phyloP scores from a whole-genome alignment of 208 protist species.

The Acanthamoeba healyi region DNA sequence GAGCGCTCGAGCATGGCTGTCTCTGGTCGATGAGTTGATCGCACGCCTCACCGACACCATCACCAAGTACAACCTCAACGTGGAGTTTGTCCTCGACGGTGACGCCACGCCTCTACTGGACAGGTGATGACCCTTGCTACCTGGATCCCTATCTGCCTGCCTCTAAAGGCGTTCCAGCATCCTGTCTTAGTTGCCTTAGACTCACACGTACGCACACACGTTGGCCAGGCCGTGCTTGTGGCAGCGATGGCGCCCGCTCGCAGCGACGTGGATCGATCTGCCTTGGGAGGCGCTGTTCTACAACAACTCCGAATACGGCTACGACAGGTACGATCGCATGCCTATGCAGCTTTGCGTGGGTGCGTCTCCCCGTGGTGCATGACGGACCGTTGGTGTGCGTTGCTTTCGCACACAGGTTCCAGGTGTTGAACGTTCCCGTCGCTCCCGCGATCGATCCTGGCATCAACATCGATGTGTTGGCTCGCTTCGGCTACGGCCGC shows the following conservation, averaged over 20 bases:
- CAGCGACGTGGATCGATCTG: conserved; percentile 72
- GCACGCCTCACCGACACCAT: not conserved
- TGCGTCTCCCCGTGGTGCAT: too few relatives aligned
- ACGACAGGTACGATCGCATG: conserved; percentile 64
- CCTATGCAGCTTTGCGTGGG: too few relatives aligned
- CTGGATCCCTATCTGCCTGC: not conserved
- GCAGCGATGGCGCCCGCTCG: conserved; percentile 46
- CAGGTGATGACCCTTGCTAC: not conserved
- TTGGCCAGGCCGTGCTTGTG: conserved; percentile 56
- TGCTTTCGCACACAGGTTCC: not conserved
- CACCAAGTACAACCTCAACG: not conserved
- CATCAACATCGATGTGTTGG: not conserved
- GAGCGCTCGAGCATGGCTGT: not conserved
- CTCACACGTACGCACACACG: too few relatives aligned
- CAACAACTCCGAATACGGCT: conserved; percentile 31
- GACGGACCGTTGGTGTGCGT: too few relatives aligned
- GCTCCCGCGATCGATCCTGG: not conserved
- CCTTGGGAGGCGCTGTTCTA: conserved; percentile 5
- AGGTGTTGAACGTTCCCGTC: not conserved
- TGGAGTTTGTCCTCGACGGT: conserved; percentile 77
- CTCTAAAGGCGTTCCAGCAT: not conserved
- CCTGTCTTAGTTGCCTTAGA: too few relatives aligned
- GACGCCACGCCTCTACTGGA: not conserved
- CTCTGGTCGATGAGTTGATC: conserved; percentile 52
- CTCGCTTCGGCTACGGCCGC: not conserved